Evolutionary conservation across 2,329 filamentous ascomycete genomes (phyloP).

Genomic region (Ophiostoma novo-ulmi): DNA sequence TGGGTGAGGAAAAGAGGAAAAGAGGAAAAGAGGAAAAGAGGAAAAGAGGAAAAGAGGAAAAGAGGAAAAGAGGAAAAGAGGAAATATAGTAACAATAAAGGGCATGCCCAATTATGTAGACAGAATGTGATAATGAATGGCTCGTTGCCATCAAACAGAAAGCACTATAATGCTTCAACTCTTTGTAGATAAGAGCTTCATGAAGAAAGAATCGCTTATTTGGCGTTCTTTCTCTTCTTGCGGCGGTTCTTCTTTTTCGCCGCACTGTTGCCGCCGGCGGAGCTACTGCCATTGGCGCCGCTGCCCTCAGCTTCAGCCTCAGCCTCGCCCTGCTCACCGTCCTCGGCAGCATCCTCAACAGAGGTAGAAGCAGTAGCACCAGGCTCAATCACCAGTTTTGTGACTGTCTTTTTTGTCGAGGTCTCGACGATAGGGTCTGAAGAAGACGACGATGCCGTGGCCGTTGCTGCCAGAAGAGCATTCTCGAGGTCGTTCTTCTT

Average conservation of each 20-base stretch:
- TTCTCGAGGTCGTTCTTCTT: constrained; percentile 23
- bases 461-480: constrained; percentile 10
- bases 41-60: neutral
- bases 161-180: neutral
- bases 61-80: neutral
- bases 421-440: neutral
- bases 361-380: neutral
- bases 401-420: neutral
- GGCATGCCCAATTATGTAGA: neutral
- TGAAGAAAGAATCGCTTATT: constrained; percentile 11
- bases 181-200: neutral
- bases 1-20: neutral
- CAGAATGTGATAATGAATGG: neutral
- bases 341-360: neutral
- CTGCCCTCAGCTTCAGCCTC: constrained; percentile 14
- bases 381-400: neutral
- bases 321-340: constrained; percentile 3
- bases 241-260: constrained; percentile 38
- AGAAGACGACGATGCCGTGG: neutral
- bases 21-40: neutral
- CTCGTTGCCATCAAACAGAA: neutral
- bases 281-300: constrained; percentile 20
- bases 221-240: constrained; percentile 33
- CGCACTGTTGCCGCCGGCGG: constrained; percentile 20
- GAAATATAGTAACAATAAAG: neutral